Evolutionary conservation across 2,329 filamentous ascomycete genomes (phyloP), one percentile per base, ranked within the genome.

Genomic region (Dactylonectria estremocensis): DNA sequence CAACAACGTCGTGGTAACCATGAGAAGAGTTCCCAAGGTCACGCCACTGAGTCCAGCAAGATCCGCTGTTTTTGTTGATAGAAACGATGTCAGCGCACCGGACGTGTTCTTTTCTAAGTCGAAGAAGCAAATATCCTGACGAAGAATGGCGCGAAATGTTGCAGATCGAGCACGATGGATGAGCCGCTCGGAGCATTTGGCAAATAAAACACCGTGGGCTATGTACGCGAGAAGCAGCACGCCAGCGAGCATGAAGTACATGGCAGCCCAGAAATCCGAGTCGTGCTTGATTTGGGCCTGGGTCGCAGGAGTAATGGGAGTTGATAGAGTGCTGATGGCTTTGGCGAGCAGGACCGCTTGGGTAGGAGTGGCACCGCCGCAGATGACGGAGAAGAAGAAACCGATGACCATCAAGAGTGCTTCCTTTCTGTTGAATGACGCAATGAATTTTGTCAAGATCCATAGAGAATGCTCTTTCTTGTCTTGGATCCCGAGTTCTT

Each of bases 201-300:
- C 74, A 16, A 77, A 69, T 2, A 64, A 33, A 11, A 66, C 33
- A 35, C 73, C 67, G 6, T 74, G 68, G 5, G 48, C 37, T 0
- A 28, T 9, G 18, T 84, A 84, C 2, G 79, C 75, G 0, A 84
- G 14, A 2, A 80, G 74, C 16, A 80, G 75, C 1, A 74, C 80
- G 4, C 80, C 72, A 11, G 83, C 84, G 48, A 85, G 70, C 3
- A 86, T 75, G 49, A 85, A 82, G 64, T 86, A 87, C 84, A 87
- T 87, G 18, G 82, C 77, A 0, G 83, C 79, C 80, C 82, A 87
- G 72, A 86, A 86, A 69, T 85, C 81, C 2, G 70, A 81, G 79
- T 63, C 60, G 10, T 33, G 65, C 64, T 66, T 62, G 11, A 58
- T 16, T 4, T 64, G 14, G 20, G 53, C 18, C 9, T 18, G 57